Evolutionary conservation across 345 rosid genomes (phyloP).

Genomic region (Combretum micranthum): DNA sequence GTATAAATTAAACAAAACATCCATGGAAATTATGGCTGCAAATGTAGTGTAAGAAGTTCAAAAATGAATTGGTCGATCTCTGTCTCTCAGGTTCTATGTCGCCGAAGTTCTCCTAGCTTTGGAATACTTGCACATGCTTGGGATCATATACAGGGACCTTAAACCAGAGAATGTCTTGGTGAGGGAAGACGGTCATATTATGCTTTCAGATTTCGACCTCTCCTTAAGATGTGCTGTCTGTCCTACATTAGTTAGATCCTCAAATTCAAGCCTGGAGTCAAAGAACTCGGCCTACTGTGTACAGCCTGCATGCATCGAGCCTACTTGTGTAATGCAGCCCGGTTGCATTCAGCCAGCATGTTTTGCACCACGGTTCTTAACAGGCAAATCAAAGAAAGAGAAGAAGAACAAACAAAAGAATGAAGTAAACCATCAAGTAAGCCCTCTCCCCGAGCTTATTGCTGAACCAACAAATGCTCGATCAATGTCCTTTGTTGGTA

Average conservation of each 20-base stretch:
- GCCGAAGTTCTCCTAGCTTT: slow-evolving; percentile 54
- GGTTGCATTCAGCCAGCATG: slow-evolving; percentile 22
- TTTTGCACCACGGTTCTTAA: slow-evolving; percentile 14
- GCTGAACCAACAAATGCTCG: slow-evolving; percentile 40
- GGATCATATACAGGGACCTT: slow-evolving; percentile 40
- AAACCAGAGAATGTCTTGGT: slow-evolving; percentile 65
- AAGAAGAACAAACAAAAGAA: slow-evolving; percentile 11
- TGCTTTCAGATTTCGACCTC: slow-evolving; percentile 61
- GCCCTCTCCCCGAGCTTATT: slow-evolving; percentile 35
- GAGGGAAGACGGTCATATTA: slow-evolving; percentile 60
- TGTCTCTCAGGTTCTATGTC: slow-evolving; percentile 42
- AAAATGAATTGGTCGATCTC: neutral
- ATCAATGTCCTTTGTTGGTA: slow-evolving; percentile 43
- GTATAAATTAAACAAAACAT: too few relatives aligned
- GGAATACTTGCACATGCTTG: slow-evolving; percentile 61
- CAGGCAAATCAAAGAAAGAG: slow-evolving; percentile 12
- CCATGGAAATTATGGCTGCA: too few relatives aligned
- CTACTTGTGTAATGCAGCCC: slow-evolving; percentile 17
- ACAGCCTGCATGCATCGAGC: slow-evolving; percentile 21
- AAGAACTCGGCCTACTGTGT: slow-evolving; percentile 18
- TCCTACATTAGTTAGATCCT: slow-evolving; percentile 19
- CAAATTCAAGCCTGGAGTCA: slow-evolving; percentile 5
- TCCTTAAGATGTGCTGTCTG: slow-evolving; percentile 28
- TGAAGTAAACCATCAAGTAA: slow-evolving; percentile 17
- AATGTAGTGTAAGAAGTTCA: too few relatives aligned